Evolutionary conservation across 2,329 filamentous ascomycete genomes (phyloP).

Genomic region (Penicillium sp.): DNA sequence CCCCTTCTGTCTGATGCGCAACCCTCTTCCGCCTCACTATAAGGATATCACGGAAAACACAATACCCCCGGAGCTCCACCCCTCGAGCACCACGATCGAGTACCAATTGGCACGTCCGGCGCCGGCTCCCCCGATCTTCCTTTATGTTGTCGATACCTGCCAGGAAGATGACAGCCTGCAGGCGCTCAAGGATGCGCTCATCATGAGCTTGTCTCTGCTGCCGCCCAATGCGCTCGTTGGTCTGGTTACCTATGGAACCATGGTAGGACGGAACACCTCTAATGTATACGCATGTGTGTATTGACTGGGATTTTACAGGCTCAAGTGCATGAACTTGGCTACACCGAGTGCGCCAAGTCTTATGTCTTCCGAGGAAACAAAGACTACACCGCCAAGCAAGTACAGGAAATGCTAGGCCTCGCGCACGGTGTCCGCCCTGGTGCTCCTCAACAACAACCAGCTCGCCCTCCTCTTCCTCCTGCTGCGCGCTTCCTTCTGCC

Average conservation of each 20-base stretch:
- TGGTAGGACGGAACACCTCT: slow-evolving; percentile 57
- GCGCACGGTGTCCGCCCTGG: slow-evolving; percentile 71
- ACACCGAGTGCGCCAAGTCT: slow-evolving; percentile 96
- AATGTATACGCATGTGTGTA: slow-evolving; percentile 2
- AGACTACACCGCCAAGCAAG: slow-evolving; percentile 96
- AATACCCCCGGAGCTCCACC: slow-evolving; percentile 66
- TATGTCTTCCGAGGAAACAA: slow-evolving; percentile 98
- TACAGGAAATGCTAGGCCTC: slow-evolving; percentile 97
- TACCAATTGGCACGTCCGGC: slow-evolving; percentile 64
- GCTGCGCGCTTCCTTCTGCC: slow-evolving; percentile 89
- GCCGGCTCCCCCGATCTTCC: slow-evolving; percentile 65
- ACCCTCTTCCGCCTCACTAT: slow-evolving; percentile 65
- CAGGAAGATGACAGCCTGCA: slow-evolving; percentile 68
- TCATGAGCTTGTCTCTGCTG: slow-evolving; percentile 65
- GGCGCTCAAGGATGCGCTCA: slow-evolving; percentile 66
- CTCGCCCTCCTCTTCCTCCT: slow-evolving; percentile 73
- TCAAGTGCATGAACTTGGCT: slow-evolving; percentile 96
- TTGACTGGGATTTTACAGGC: slow-evolving; percentile 53
- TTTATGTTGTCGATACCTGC: slow-evolving; percentile 69
- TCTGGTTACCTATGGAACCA: slow-evolving; percentile 75
- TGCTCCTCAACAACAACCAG: slow-evolving; percentile 66
- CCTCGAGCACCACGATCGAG: slow-evolving; percentile 65
- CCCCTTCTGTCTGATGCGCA: slow-evolving; percentile 67
- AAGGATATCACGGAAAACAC: slow-evolving; percentile 67
- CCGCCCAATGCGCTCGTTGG: slow-evolving; percentile 65